Base-by-base conservation (phyloP, 2,329 filamentous ascomycete genomes). In the Cyanodermella asteris region DNA sequence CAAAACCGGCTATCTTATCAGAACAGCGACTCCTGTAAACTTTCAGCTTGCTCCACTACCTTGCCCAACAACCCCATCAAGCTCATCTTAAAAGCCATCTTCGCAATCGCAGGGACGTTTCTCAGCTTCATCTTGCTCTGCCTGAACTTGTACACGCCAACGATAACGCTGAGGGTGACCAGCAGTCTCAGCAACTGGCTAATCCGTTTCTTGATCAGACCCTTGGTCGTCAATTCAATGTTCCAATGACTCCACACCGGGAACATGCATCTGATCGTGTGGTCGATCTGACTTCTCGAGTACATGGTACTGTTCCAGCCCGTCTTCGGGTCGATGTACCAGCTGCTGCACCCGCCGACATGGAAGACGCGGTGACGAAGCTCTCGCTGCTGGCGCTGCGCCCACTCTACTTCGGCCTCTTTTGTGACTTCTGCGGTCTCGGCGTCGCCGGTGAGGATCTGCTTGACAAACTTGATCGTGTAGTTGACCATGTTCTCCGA, bases 401-500 rank as follows among this genome's bases (percentile, higher is more conserved):
- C 52, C 46, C 55, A 64, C 20, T 43, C 39, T 10, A 46, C 37
- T 35, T 62, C 56, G 2, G 54, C 55, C 17, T 51, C 42, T 32
- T 52, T 47, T 34, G 51, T 62, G 16, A 64, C 43, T 28, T 63
- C 59, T 20, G 51, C 51, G 1, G 46, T 46, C 10, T 37, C 42
- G 10, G 51, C 49, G 12, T 56, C 47, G 1, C 56, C 56, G 3
- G 46, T 40, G 8, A 64, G 31, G 11, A 69, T 48, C 3, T 60
- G 57, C 35, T 54, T 55, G 34, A 72, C 58, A 33, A 72, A 54
- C 1, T 62, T 61, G 7, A 73, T 38, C 0, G 59, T 55, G 38
- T 62, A 69, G 31, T 67, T 62, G 34, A 70, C 49, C 38, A 58
- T 58, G 38, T 71, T 72, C 35, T 73, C 68, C 4, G 53, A 51